Percentiles rank a stretch among this genome's conserved stretches.
Conservation (phyloP, 176 grass and related monocot genomes). For the Luzula sylvatica region DNA sequence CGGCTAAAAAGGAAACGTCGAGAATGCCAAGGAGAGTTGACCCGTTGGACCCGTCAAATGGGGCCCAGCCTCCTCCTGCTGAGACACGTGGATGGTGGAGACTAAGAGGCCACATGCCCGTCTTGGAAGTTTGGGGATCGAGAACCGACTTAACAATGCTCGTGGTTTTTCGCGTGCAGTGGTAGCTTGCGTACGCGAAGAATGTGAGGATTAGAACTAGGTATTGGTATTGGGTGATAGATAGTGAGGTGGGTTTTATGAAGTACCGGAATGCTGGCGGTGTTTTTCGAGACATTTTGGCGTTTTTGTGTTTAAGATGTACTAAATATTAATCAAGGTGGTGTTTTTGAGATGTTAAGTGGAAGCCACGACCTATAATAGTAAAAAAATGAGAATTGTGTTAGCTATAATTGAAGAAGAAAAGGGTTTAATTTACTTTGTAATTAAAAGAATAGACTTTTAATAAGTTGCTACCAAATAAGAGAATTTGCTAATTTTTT, state of each 20-base stretch:
- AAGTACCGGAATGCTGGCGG: conserved; percentile 17
- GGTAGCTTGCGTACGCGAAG: conserved; percentile 63
- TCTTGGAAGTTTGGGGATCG: conserved; percentile 35
- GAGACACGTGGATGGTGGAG: conserved; percentile 11
- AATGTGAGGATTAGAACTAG: conserved; percentile 71
- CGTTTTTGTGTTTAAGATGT: too few relatives aligned
- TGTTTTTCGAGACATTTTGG: not conserved
- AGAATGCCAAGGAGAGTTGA: conserved; percentile 50
- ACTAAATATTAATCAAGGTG: too few relatives aligned
- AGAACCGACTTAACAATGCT: conserved; percentile 73
- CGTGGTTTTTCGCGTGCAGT: conserved; percentile 59
- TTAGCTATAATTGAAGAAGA: too few relatives aligned
- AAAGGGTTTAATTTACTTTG: too few relatives aligned
- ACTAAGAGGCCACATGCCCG: conserved; percentile 35
- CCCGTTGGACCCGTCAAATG: conserved; percentile 46
- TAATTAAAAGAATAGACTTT: too few relatives aligned
- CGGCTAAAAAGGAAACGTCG: conserved; percentile 67
- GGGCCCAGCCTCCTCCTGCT: conserved; percentile 40
- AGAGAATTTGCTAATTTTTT: too few relatives aligned
- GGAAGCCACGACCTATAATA: too few relatives aligned
- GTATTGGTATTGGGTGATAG: conserved; percentile 29
- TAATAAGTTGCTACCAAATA: too few relatives aligned
- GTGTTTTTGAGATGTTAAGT: too few relatives aligned
- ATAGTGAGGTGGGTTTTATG: not conserved
- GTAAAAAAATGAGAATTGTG: too few relatives aligned